These are phyloP conservation scores for Aspergillus felis DNA, from an alignment of 2,329 filamentous ascomycete species.

Conservation along the genomic window DNA sequence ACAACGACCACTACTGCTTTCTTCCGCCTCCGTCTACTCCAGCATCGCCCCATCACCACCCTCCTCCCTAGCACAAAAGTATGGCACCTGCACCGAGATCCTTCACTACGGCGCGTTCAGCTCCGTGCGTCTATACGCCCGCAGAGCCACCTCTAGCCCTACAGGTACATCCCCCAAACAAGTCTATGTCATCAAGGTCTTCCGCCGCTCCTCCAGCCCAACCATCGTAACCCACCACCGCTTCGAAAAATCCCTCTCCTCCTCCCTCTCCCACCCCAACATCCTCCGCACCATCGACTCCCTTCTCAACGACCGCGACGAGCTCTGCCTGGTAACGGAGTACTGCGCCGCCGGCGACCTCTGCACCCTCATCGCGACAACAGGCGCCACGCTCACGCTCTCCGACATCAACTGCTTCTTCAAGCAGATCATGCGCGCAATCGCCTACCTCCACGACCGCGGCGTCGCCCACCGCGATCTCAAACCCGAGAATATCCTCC, in stretches of 20 bases:
- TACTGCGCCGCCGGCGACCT: conserved; percentile 77
- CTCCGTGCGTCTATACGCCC: conserved; percentile 22
- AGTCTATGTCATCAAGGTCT: conserved; percentile 26
- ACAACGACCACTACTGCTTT: conserved; percentile 12
- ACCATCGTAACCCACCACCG: conserved; percentile 4
- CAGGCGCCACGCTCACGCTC: conserved; percentile 70
- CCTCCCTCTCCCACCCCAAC: conserved; percentile 22
- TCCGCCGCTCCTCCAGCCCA: conserved; percentile 17
- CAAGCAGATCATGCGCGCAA: conserved; percentile 52
- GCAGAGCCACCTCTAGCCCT: conserved; percentile 1
- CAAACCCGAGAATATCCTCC: conserved; percentile 90
- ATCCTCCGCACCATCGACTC: conserved; percentile 25
- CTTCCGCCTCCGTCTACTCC: background rate
- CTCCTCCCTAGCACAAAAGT: conserved; percentile 16
- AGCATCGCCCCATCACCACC: conserved; percentile 1
- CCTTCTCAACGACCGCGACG: conserved; percentile 22
- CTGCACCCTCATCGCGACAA: conserved; percentile 75
- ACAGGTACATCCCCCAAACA: conserved; percentile 1
- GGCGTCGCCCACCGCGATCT: conserved; percentile 90
- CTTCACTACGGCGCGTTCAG: conserved; percentile 26
- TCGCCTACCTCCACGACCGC: conserved; percentile 67
- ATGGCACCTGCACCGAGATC: conserved; percentile 24
- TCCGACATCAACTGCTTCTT: conserved; percentile 85
- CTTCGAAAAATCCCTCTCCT: conserved; percentile 16
- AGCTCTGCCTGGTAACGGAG: conserved; percentile 27